Evolutionary conservation across 2,329 filamentous ascomycete species (phyloP).

Genomic region (Truncatella angustata): DNA sequence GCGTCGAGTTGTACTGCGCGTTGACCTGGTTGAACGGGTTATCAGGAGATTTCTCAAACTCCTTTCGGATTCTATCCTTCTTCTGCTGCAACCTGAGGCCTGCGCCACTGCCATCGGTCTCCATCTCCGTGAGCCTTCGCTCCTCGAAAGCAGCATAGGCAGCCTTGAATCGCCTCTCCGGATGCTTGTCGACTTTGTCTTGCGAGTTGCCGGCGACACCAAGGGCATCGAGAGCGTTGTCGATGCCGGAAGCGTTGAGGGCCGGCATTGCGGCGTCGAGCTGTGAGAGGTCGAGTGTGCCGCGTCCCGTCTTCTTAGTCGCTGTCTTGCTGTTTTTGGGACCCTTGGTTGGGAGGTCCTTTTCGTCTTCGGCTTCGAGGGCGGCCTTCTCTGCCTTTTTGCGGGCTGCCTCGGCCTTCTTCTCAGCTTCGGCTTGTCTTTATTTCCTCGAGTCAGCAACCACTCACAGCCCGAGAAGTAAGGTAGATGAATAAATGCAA

Average conservation of each 20-base stretch:
- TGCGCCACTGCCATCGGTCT: slow-evolving; percentile 68
- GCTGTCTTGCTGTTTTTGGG: slow-evolving; percentile 69
- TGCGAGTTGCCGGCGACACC: slow-evolving; percentile 57
- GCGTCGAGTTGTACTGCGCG: slow-evolving; percentile 72
- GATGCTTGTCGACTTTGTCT: slow-evolving; percentile 80
- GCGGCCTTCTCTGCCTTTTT: slow-evolving; percentile 94
- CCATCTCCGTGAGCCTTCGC: slow-evolving; percentile 78
- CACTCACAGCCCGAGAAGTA: slow-evolving; percentile 3
- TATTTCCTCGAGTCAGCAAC: slow-evolving; percentile 54
- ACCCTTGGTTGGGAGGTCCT: slow-evolving; percentile 53
- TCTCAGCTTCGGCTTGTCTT: slow-evolving; percentile 81
- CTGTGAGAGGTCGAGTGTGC: slow-evolving; percentile 72
- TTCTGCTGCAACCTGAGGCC: slow-evolving; percentile 81
- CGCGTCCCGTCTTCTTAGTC: slow-evolving; percentile 57
- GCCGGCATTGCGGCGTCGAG: slow-evolving; percentile 65
- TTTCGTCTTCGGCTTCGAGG: slow-evolving; percentile 79
- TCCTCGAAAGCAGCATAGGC: slow-evolving; percentile 83
- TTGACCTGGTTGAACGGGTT: slow-evolving; percentile 92
- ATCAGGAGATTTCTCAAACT: slow-evolving; percentile 91
- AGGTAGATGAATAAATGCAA: too few relatives aligned
- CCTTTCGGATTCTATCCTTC: slow-evolving; percentile 79
- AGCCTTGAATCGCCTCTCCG: slow-evolving; percentile 82
- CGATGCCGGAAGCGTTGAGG: slow-evolving; percentile 83
- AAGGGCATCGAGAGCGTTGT: slow-evolving; percentile 88
- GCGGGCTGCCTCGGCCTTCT: slow-evolving; percentile 75